phyloP scores from a whole-genome alignment of 225 moss, liverwort and hornwort genomes.

The Anthoceros angustus region DNA sequence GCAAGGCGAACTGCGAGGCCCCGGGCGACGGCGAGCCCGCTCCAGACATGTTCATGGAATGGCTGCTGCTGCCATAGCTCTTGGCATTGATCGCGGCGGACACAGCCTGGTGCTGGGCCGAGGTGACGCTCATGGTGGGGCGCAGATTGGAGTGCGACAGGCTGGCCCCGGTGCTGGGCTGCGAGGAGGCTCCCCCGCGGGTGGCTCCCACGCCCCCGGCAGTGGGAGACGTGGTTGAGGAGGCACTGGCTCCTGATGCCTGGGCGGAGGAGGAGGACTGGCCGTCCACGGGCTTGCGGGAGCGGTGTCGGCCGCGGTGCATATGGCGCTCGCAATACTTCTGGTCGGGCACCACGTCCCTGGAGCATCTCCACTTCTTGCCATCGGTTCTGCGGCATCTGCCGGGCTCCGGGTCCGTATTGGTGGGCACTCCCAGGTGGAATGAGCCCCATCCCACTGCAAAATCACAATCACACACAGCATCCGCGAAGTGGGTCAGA shows the following conservation, averaged over 20 bases:
- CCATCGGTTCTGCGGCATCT: conserved; percentile 93
- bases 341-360: conserved; percentile 94
- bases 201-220: conserved; percentile 35
- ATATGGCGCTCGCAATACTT: conserved; percentile 99
- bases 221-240: conserved; percentile 48
- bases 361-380: conserved; percentile 93
- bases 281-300: conserved; percentile 69
- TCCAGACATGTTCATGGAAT: background rate
- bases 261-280: conserved; percentile 58
- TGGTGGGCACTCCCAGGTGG: conserved; percentile 77
- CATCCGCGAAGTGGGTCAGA: no score
- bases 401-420: conserved; percentile 92
- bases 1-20: background rate
- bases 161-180: conserved; percentile 47
- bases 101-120: conserved; percentile 32
- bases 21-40: background rate
- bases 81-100: conserved; percentile 36
- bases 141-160: conserved; percentile 45
- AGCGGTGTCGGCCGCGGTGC: conserved; percentile 98
- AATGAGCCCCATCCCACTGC: conserved; percentile 92
- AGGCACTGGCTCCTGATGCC: conserved; percentile 51
- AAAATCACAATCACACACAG: background rate
- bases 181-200: conserved; percentile 21
- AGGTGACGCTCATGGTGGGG: conserved; percentile 58
- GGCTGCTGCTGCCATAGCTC: conserved; percentile 40